Conservation (phyloP, 306 rosid genomes). For the Castanospermum australe region DNA sequence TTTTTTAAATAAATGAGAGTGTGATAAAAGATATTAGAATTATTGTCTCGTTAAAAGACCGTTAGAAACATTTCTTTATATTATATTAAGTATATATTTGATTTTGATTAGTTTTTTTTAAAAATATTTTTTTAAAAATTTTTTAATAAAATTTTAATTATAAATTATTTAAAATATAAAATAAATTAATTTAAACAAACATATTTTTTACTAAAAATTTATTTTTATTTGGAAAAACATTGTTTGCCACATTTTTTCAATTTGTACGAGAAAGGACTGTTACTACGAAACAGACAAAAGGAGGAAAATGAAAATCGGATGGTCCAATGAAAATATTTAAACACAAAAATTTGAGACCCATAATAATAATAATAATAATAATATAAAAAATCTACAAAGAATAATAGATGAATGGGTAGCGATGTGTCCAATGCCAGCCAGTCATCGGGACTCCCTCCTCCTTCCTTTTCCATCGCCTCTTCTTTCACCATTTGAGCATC, state of each 20-base stretch:
- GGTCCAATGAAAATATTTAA: conserved; percentile 33
- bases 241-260: background rate
- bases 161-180: no score
- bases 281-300: conserved; percentile 7
- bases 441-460: conserved; percentile 41
- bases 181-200: no score
- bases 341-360: background rate
- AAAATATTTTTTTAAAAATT: no score
- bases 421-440: conserved; percentile 57
- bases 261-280: background rate
- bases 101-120: no score
- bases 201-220: no score
- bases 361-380: conserved; percentile 1
- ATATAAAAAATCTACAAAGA: conserved; percentile 22
- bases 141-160: no score
- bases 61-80: no score
- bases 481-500: conserved; percentile 15
- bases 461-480: conserved; percentile 27
- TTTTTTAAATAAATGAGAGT: no score
- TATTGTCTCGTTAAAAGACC: no score
- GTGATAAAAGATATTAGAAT: no score
- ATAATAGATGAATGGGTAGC: conserved; percentile 33
- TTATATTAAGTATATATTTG: no score
- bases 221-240: background rate
- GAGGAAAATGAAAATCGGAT: conserved; percentile 4